Evolutionary conservation across 305 asterid genomes (phyloP).

Genomic region (Fraxinus platypoda): DNA sequence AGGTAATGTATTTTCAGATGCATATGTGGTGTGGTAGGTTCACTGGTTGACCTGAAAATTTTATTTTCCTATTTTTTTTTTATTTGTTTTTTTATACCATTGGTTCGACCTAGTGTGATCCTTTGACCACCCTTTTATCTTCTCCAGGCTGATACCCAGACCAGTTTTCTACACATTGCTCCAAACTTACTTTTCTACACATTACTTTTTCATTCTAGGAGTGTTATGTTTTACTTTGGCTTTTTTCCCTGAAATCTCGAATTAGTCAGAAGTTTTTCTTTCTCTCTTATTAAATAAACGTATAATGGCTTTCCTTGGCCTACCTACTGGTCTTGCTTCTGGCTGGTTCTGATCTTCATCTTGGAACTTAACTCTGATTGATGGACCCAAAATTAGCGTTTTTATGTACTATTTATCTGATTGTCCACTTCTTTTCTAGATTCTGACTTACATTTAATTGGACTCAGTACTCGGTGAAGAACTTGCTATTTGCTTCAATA

Average conservation of each 20-base stretch:
- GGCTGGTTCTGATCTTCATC: neutral
- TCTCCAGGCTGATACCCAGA: neutral
- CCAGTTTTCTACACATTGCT: neutral
- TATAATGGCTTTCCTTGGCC: neutral
- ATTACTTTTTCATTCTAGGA: neutral
- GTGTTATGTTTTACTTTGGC: neutral
- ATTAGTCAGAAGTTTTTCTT: neutral
- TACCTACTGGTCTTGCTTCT: neutral
- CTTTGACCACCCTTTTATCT: neutral
- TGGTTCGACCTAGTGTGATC: neutral
- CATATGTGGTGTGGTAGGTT: neutral
- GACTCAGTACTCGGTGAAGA: conserved; percentile 63
- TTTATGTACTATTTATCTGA: neutral
- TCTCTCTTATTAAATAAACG: neutral
- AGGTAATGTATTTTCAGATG: conserved; percentile 47
- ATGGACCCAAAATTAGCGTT: neutral
- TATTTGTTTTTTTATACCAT: neutral
- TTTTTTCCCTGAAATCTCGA: neutral
- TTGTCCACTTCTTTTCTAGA: neutral
- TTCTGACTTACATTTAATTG: conserved; percentile 8
- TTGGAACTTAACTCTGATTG: neutral
- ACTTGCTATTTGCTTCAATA: conserved; percentile 72
- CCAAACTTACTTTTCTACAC: no score
- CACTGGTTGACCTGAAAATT: neutral
- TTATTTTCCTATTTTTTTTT: no score